Conservation (phyloP, 1,139 yeast genomes). For the Meyerozyma smithsonii region DNA sequence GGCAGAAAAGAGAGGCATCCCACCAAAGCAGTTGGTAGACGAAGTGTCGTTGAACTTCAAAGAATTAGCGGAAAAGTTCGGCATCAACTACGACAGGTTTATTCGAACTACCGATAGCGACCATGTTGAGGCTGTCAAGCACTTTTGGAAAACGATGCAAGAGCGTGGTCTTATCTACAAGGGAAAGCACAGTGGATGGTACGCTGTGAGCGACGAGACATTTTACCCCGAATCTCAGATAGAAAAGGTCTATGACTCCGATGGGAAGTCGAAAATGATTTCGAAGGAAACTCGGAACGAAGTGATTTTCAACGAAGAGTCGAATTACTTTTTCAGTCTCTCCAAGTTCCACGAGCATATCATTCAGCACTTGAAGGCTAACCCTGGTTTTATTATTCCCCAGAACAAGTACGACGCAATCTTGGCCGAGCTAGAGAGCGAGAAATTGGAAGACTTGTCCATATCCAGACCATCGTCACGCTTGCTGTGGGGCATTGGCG, state of each 20-base stretch:
- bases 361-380: conserved; percentile 40
- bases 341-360: conserved; percentile 55
- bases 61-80: conserved; percentile 50
- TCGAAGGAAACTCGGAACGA: conserved; percentile 75
- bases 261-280: conserved; percentile 33
- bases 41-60: conserved; percentile 60
- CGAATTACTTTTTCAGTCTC: conserved; percentile 80
- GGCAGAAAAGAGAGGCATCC: conserved; percentile 44
- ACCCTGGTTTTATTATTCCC: conserved; percentile 66
- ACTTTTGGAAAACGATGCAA: conserved; percentile 63
- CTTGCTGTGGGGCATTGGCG: conserved; percentile 85
- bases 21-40: conserved; percentile 72
- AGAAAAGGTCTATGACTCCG: conserved; percentile 36
- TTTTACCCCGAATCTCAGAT: conserved; percentile 84
- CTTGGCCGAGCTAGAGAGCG: conserved; percentile 50
- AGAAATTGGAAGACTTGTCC: conserved; percentile 61
- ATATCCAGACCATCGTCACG: conserved; percentile 79
- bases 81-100: conserved; percentile 67
- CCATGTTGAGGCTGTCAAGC: conserved; percentile 59
- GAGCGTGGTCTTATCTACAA: conserved; percentile 67
- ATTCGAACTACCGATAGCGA: conserved; percentile 88
- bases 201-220: conserved; percentile 90
- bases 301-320: conserved; percentile 73
- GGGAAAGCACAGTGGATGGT: conserved; percentile 91
- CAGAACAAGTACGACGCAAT: conserved; percentile 49